A percentile compares a stretch with the other conserved stretches of the same genome.
phyloP scores from a whole-genome alignment of 768 basidiomycete genomes.

The Suillus decipiens region DNA sequence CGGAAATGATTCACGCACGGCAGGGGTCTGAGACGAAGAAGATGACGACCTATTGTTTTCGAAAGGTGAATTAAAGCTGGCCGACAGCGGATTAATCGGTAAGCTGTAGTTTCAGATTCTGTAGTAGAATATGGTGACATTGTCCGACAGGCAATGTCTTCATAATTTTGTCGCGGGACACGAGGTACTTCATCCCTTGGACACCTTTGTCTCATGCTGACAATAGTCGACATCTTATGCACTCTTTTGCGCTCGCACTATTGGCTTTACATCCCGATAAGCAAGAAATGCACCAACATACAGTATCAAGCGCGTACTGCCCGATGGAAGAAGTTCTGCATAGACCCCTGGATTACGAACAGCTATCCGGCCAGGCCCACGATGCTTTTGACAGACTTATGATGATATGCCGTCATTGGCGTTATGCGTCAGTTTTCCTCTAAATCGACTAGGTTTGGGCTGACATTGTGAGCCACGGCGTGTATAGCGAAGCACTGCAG shows the following conservation, averaged over 20 bases:
- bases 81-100: slow-evolving; percentile 46
- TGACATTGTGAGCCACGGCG: slow-evolving; percentile 21
- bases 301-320: slow-evolving; percentile 29
- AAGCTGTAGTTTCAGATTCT: background rate
- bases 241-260: slow-evolving; percentile 32
- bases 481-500: slow-evolving; percentile 34
- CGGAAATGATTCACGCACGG: slow-evolving; percentile 54
- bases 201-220: background rate
- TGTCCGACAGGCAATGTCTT: slow-evolving; percentile 35
- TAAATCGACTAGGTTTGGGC: too few species aligned
- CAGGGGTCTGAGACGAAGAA: slow-evolving; percentile 35
- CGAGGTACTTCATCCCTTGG: slow-evolving; percentile 39
- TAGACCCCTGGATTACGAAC: slow-evolving; percentile 2
- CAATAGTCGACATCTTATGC: slow-evolving; percentile 36
- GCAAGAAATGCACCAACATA: slow-evolving; percentile 38
- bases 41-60: slow-evolving; percentile 52
- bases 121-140: background rate
- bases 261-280: slow-evolving; percentile 43
- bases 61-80: slow-evolving; percentile 33
- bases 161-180: slow-evolving; percentile 60
- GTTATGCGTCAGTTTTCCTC: slow-evolving; percentile 22
- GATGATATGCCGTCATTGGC: slow-evolving; percentile 28
- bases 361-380: background rate
- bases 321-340: slow-evolving; percentile 28
- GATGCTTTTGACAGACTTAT: slow-evolving; percentile 23